These are phyloP conservation scores for Parascedosporium putredinis DNA, from an alignment of 2,329 filamentous ascomycete genomes.

Conservation along the genomic window DNA sequence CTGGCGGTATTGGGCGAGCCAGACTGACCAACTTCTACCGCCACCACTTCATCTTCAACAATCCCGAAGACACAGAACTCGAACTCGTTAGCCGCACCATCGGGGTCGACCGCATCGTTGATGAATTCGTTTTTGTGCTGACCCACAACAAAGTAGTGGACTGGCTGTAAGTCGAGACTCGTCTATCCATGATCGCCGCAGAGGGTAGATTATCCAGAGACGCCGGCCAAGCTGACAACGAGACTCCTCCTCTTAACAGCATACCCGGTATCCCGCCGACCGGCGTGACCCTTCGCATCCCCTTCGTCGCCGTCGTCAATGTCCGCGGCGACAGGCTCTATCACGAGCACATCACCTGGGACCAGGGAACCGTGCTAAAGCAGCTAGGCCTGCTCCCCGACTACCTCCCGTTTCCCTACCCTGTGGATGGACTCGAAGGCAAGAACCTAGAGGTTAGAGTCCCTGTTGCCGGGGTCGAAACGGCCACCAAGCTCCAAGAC, in stretches of 20 bases:
- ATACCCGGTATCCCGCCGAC: slow-evolving; percentile 48
- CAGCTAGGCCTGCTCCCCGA: slow-evolving; percentile 46
- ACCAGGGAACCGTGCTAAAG: slow-evolving; percentile 52
- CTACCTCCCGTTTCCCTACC: slow-evolving; percentile 52
- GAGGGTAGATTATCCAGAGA: no score
- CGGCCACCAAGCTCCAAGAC: slow-evolving; percentile 17
- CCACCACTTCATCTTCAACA: slow-evolving; percentile 65
- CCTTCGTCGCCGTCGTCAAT: slow-evolving; percentile 52
- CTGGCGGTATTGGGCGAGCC: slow-evolving; percentile 58
- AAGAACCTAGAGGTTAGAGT: slow-evolving; percentile 20
- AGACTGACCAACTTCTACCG: slow-evolving; percentile 58
- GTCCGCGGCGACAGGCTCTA: slow-evolving; percentile 53
- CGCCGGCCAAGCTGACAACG: no score
- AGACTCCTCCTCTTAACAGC: slow-evolving; percentile 12
- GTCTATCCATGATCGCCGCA: not conserved
- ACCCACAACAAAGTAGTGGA: slow-evolving; percentile 54
- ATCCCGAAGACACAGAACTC: slow-evolving; percentile 55
- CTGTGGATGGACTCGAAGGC: slow-evolving; percentile 3
- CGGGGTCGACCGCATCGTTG: slow-evolving; percentile 60
- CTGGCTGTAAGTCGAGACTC: slow-evolving; percentile 48
- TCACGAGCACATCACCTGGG: slow-evolving; percentile 60
- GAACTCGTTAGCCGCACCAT: slow-evolving; percentile 63
- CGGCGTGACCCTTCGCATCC: slow-evolving; percentile 40
- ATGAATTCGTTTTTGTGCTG: slow-evolving; percentile 58
- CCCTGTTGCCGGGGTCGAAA: slow-evolving; percentile 21